phyloP scores from a whole-genome alignment of 306 rosid species.

The Trifolium subterraneum region DNA sequence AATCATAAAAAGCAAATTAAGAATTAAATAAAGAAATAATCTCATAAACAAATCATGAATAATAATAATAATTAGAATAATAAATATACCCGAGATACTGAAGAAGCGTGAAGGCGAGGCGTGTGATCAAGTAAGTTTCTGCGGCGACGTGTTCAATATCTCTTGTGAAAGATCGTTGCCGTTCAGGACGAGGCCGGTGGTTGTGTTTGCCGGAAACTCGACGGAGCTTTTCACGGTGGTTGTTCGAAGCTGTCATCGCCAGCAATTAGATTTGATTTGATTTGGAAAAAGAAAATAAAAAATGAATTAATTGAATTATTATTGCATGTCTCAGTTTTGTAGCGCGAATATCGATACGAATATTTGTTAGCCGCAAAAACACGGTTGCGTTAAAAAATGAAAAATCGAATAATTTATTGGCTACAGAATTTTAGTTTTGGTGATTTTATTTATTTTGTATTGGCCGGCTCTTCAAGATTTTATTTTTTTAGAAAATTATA shows the following conservation, averaged over 20 bases:
- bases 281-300: no score
- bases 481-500: no score
- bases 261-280: background rate
- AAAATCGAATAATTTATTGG: background rate
- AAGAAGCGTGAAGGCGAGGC: constrained; percentile 78
- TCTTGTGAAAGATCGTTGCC: constrained; percentile 37
- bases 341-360: background rate
- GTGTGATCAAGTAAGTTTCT: constrained; percentile 76
- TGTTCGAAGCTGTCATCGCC: background rate
- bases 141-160: constrained; percentile 70
- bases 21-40: background rate
- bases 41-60: no score
- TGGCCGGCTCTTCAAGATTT: no score
- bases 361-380: background rate
- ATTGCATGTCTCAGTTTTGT: background rate
- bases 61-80: background rate
- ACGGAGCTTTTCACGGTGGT: background rate
- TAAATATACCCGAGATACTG: constrained; percentile 71
- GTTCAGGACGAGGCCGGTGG: constrained; percentile 18
- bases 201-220: constrained; percentile 12
- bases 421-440: background rate
- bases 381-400: background rate
- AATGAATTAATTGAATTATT: background rate
- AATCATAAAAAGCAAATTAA: background rate
- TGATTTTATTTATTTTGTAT: no score